These are phyloP conservation scores for Fremontodendron californicum DNA, from an alignment of 345 rosid species.

Conservation along the genomic window DNA sequence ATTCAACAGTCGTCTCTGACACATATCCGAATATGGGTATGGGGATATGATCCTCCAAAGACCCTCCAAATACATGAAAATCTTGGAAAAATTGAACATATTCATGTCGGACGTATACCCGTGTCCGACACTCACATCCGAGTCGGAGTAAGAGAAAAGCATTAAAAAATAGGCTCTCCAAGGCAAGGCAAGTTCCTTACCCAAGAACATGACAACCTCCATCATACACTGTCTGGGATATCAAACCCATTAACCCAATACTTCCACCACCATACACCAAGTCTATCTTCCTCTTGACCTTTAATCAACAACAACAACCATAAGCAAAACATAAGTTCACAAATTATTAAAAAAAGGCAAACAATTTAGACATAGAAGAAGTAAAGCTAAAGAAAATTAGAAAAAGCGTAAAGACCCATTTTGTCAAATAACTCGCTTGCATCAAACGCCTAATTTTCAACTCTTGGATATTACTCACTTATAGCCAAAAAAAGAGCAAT, in stretches of 20 bases:
- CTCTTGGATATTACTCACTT: neutral
- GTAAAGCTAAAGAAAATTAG: neutral
- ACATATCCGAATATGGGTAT: too few relatives aligned
- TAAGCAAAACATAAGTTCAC: slow-evolving; percentile 1
- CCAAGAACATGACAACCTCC: slow-evolving; percentile 95
- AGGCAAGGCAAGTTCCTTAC: slow-evolving; percentile 33
- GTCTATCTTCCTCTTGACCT: slow-evolving; percentile 84
- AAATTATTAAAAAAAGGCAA: neutral
- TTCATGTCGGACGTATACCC: too few relatives aligned
- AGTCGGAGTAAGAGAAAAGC: too few relatives aligned
- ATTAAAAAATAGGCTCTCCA: neutral
- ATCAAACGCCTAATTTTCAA: slow-evolving; percentile 6
- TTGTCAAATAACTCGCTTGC: neutral
- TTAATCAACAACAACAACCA: slow-evolving; percentile 16
- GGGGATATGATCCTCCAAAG: too few relatives aligned
- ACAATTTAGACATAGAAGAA: neutral
- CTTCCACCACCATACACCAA: slow-evolving; percentile 98
- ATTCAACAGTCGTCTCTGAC: too few relatives aligned
- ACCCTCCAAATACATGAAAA: too few relatives aligned
- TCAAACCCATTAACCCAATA: slow-evolving; percentile 93
- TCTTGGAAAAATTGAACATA: too few relatives aligned
- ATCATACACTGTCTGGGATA: slow-evolving; percentile 68
- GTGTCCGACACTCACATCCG: too few relatives aligned
- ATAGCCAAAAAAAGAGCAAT: neutral
- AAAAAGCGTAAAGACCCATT: neutral